Percentiles rank a stretch among this genome's conserved stretches.
phyloP scores from a whole-genome alignment of 2,329 filamentous ascomycete species.

The Pestalotiopsis sp. region DNA sequence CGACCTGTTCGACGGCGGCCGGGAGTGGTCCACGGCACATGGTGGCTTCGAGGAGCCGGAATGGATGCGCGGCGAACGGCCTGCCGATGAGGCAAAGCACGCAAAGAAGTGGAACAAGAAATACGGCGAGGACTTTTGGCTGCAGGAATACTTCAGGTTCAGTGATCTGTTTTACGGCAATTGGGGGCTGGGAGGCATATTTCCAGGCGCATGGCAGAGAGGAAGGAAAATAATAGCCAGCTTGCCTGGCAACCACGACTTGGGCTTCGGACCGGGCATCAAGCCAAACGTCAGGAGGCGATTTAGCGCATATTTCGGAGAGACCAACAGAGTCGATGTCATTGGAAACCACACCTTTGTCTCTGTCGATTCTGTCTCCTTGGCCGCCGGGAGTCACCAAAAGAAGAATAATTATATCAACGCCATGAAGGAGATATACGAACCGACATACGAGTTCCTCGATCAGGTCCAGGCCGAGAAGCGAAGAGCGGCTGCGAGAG shows the following conservation, averaged over 20 bases:
- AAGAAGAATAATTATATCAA: constrained; percentile 46
- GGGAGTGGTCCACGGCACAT: constrained; percentile 83
- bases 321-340: constrained; percentile 87
- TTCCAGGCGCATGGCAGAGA: constrained; percentile 60
- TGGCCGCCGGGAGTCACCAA: constrained; percentile 70
- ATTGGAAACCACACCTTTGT: constrained; percentile 96
- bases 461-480: constrained; percentile 67
- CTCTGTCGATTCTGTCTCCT: constrained; percentile 83
- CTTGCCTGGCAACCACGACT: constrained; percentile 91
- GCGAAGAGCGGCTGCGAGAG: constrained; percentile 67
- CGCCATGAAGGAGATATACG: constrained; percentile 68
- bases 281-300: constrained; percentile 79
- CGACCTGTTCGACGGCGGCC: constrained; percentile 92
- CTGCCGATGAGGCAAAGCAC: constrained; percentile 53
- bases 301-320: constrained; percentile 87
- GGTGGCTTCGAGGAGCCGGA: constrained; percentile 62
- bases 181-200: constrained; percentile 62
- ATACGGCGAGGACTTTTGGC: constrained; percentile 84
- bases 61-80: constrained; percentile 57
- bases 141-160: constrained; percentile 84
- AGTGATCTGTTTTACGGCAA: constrained; percentile 79
- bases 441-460: constrained; percentile 77
- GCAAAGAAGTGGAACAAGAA: constrained; percentile 71
- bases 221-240: constrained; percentile 81
- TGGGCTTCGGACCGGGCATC: constrained; percentile 87